Percentiles rank a stretch among this genome's conserved stretches.
These are phyloP conservation scores for Afroboletus lepidellus DNA, from an alignment of 1,284 basidiomycete species.

Conservation along the genomic window DNA sequence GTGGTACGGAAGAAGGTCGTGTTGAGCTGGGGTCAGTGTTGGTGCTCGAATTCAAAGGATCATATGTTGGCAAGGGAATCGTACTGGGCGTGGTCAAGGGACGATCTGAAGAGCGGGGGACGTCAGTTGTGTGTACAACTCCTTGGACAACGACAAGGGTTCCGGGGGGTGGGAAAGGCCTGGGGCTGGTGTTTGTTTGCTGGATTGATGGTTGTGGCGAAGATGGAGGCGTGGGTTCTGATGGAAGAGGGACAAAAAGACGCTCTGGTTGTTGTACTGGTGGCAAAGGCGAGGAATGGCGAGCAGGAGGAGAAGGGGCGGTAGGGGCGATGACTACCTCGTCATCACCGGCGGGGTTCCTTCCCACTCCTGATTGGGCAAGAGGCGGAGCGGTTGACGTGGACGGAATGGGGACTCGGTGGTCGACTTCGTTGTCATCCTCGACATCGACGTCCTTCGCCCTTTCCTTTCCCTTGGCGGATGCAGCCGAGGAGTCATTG, in stretches of 20 bases:
- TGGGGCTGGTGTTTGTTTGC: conserved; percentile 20
- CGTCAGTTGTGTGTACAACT: conserved; percentile 75
- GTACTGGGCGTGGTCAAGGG: conserved; percentile 15
- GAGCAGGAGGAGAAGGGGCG: conserved; percentile 4
- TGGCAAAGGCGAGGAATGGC: conserved; percentile 12
- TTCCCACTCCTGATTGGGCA: conserved; percentile 1
- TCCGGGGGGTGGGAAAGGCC: conserved; percentile 67
- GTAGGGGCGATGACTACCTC: conserved; percentile 24
- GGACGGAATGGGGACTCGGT: conserved; percentile 12
- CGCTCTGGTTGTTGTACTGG: conserved; percentile 12
- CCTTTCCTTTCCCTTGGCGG: conserved; percentile 33
- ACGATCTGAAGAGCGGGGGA: conserved; percentile 37
- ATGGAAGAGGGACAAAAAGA: conserved; percentile 5
- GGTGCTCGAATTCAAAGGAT: conserved; percentile 4
- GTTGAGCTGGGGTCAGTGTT: conserved; percentile 11
- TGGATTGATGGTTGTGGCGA: conserved; percentile 14
- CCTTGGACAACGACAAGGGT: conserved; percentile 79
- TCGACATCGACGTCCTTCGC: conserved; percentile 19
- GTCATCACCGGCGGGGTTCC: conserved; percentile 13
- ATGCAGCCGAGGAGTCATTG: conserved; percentile 21
- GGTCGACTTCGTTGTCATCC: conserved; percentile 7
- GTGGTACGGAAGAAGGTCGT: conserved; percentile 34
- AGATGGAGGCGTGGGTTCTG: conserved; percentile 3
- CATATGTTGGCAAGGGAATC: conserved; percentile 4
- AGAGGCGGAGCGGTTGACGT: conserved; percentile 19